Evolutionary conservation across 2,329 filamentous ascomycete species (phyloP).

Genomic region (Geosmithia morbida): DNA sequence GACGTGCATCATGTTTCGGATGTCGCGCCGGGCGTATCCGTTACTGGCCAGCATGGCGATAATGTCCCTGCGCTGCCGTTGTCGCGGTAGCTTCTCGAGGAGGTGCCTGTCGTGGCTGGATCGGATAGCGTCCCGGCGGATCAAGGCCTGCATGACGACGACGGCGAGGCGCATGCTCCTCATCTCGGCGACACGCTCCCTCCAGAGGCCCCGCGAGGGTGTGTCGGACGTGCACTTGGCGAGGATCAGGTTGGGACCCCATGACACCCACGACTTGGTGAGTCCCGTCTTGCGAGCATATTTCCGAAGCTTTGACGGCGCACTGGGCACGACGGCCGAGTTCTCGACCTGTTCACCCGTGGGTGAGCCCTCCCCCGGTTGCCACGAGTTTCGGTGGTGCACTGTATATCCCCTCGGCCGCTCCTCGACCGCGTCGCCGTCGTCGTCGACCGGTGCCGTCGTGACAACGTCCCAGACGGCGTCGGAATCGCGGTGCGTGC

Average conservation of each 20-base stretch:
- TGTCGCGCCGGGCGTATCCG: background rate
- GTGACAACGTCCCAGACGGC: background rate
- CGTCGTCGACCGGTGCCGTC: background rate
- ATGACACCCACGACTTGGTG: background rate
- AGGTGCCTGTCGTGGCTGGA: background rate
- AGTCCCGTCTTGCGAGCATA: background rate
- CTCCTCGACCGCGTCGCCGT: background rate
- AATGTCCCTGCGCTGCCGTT: background rate
- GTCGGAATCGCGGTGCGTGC: background rate
- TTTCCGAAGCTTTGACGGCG: background rate
- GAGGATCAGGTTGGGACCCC: background rate
- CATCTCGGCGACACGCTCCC: background rate
- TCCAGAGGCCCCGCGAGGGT: background rate
- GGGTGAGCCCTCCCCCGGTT: background rate
- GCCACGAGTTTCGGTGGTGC: background rate
- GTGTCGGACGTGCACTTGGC: background rate
- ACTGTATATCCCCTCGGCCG: background rate
- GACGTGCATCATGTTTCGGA: constrained; percentile 1
- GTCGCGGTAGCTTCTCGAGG: constrained; percentile 1
- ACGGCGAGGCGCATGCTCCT: background rate
- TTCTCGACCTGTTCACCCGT: background rate
- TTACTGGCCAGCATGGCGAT: background rate
- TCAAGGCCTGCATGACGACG: constrained; percentile 2
- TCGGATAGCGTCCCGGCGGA: constrained; percentile 1
- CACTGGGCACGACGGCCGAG: background rate